Evolutionary conservation across 768 basidiomycete species (phyloP), one percentile per base, ranked within the genome.

Genomic region (Lactarius psammicola): DNA sequence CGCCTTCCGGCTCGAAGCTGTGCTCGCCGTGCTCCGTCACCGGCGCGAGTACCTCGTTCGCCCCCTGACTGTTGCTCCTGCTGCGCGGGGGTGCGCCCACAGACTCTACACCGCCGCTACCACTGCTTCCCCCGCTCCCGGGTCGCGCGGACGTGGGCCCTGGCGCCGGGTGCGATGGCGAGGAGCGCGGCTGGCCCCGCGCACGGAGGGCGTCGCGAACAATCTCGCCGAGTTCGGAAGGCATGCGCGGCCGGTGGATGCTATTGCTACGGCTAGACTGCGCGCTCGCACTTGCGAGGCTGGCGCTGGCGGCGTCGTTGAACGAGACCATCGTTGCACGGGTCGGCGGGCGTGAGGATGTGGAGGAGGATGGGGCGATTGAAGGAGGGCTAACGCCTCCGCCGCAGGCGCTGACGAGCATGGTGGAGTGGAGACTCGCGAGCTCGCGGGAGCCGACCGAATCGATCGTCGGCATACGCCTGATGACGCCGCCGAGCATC

Each of bases 401-500:
- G 6, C 8, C 34, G 38, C 60, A 40, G 40, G 40, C 59, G 9
- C 33, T 28, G 31, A 66, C 51, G 30, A 61, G 53, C 10, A 59
- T 59, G 40, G 38, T 17, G 26, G 67, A 60, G 40, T 66, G 74
- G 44, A 74, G 63, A 64, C 74, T 76, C 68, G 71, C 70, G 30
- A 72, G 74, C 71, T 92, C 90, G 59, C 83, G 81, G 20, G 87
- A 88, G 46, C 88, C 89, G 74, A 91, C 80, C 51, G 85, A 86
- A 73, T 91, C 89, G 67, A 92, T 92, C 33, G 90, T 92, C 23
- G 89, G 86, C 90, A 92, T 90, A 44, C 90, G 87, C 59, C 82
- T 80, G 53, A 92, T 81, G 70, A 80, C 83, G 28, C 82, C 79
- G 60, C 89, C 87, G 62, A 92, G 77, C 57, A 92, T 80, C 7